Conservation (phyloP, 1,139 yeast genomes). For the Lodderomyces margitis region DNA sequence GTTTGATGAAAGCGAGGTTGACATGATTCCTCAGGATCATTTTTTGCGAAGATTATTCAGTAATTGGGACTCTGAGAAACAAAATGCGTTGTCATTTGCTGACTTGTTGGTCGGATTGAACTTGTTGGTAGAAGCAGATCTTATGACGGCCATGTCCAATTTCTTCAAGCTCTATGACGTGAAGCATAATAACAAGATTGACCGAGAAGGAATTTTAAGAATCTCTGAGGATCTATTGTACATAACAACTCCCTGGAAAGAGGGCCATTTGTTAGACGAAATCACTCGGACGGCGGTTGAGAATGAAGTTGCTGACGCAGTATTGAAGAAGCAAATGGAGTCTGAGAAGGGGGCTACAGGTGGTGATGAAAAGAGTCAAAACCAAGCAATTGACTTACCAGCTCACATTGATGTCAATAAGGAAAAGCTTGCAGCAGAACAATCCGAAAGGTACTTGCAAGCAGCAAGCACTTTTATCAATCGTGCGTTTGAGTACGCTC, state of each 20-base stretch:
- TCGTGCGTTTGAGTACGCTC: conserved; percentile 88
- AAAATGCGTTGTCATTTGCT: conserved; percentile 60
- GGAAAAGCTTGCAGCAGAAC: conserved; percentile 63
- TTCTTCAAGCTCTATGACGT: conserved; percentile 75
- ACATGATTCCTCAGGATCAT: conserved; percentile 27
- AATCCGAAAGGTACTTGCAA: conserved; percentile 75
- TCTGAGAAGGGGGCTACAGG: conserved; percentile 20
- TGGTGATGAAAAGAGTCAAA: conserved; percentile 22
- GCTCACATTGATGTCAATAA: conserved; percentile 59
- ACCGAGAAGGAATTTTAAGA: conserved; percentile 75
- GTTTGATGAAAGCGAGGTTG: conserved; percentile 5
- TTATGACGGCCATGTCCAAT: conserved; percentile 75
- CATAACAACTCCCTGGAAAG: conserved; percentile 81
- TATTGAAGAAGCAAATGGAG: conserved; percentile 31
- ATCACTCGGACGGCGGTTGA: conserved; percentile 63
- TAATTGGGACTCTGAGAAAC: conserved; percentile 63
- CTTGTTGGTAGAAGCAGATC: conserved; percentile 64
- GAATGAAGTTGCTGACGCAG: conserved; percentile 60
- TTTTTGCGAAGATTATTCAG: conserved; percentile 64
- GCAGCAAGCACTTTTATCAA: conserved; percentile 88
- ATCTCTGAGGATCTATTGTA: conserved; percentile 84
- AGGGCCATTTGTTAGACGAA: conserved; percentile 58
- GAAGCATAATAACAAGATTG: conserved; percentile 59
- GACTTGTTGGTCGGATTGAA: conserved; percentile 76
- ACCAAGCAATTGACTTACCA: conserved; percentile 46